These are phyloP conservation scores for Dictyostelium purpureum DNA, from an alignment of 78 protist genomes.

Conservation along the genomic window DNA sequence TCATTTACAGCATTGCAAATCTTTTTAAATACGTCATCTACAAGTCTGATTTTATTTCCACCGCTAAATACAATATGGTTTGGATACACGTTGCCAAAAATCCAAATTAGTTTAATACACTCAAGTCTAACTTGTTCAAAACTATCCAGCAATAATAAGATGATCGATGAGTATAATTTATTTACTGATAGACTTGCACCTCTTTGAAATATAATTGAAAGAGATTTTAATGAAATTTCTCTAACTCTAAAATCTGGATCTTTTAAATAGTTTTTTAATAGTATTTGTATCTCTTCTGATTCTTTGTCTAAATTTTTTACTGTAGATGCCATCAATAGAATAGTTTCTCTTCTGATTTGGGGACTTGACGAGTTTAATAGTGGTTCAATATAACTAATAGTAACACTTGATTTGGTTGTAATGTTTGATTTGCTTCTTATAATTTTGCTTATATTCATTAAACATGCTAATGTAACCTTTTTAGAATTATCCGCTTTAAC, in stretches of 20 bases:
- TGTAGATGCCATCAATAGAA: slow-evolving; percentile 2
- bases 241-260: slow-evolving; percentile 60
- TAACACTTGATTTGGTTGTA: not conserved
- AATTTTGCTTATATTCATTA: slow-evolving; percentile 1
- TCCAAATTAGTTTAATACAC: slow-evolving; percentile 76
- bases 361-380: slow-evolving; percentile 25
- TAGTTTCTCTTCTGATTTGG: slow-evolving; percentile 24
- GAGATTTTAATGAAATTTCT: slow-evolving; percentile 29
- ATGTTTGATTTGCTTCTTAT: not conserved
- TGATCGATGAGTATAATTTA: slow-evolving; percentile 16
- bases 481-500: slow-evolving; percentile 11
- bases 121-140: slow-evolving; percentile 73
- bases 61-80: slow-evolving; percentile 11
- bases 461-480: slow-evolving; percentile 17
- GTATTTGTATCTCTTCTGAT: slow-evolving; percentile 17
- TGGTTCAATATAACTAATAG: not conserved
- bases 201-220: slow-evolving; percentile 27
- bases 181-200: slow-evolving; percentile 31
- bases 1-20: slow-evolving; percentile 80
- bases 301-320: slow-evolving; percentile 3
- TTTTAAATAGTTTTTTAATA: slow-evolving; percentile 40
- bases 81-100: slow-evolving; percentile 56
- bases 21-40: slow-evolving; percentile 81
- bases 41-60: slow-evolving; percentile 32
- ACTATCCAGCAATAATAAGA: slow-evolving; percentile 23